These are phyloP conservation scores for Colletotrichum tofieldiae DNA, from an alignment of 2,329 filamentous ascomycete species.

Conservation along the genomic window DNA sequence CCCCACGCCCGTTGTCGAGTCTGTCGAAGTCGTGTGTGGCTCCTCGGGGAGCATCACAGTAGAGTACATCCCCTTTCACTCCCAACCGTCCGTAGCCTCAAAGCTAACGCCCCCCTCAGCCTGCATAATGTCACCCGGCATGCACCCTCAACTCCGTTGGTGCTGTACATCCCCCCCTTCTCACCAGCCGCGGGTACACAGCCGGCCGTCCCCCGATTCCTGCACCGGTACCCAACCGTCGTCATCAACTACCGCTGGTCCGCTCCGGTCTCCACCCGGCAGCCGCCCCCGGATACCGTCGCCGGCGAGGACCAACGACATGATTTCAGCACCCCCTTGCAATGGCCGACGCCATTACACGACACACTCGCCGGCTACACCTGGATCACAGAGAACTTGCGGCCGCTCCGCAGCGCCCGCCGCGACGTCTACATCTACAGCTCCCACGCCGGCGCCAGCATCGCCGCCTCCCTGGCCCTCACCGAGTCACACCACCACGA, in stretches of 20 bases:
- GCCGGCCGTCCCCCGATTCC: slow-evolving; percentile 57
- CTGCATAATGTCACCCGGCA: slow-evolving; percentile 63
- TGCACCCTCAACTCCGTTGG: slow-evolving; percentile 59
- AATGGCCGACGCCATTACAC: slow-evolving; percentile 72
- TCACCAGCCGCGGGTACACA: slow-evolving; percentile 51
- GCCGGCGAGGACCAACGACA: slow-evolving; percentile 3
- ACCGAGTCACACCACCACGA: slow-evolving; percentile 66
- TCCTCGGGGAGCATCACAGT: slow-evolving; percentile 66
- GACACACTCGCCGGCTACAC: slow-evolving; percentile 69
- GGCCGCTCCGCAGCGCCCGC: slow-evolving; percentile 56
- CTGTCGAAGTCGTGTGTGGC: slow-evolving; percentile 63
- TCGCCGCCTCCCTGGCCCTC: slow-evolving; percentile 71
- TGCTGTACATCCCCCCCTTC: slow-evolving; percentile 70
- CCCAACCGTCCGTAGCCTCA: background rate
- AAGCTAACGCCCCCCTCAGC: slow-evolving; percentile 53
- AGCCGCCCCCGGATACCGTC: slow-evolving; percentile 31
- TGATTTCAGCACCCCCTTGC: slow-evolving; percentile 48
- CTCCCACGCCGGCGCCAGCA: slow-evolving; percentile 70
- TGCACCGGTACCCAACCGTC: slow-evolving; percentile 62
- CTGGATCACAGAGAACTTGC: slow-evolving; percentile 65
- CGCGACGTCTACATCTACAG: slow-evolving; percentile 66
- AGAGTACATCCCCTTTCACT: slow-evolving; percentile 59
- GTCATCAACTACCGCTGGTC: slow-evolving; percentile 75
- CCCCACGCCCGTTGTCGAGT: slow-evolving; percentile 50
- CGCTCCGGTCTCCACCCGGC: slow-evolving; percentile 42